A percentile compares a stretch with the other conserved stretches of the same genome.
Conservation (phyloP, 1,139 yeast species). For the Pichia sp. region DNA sequence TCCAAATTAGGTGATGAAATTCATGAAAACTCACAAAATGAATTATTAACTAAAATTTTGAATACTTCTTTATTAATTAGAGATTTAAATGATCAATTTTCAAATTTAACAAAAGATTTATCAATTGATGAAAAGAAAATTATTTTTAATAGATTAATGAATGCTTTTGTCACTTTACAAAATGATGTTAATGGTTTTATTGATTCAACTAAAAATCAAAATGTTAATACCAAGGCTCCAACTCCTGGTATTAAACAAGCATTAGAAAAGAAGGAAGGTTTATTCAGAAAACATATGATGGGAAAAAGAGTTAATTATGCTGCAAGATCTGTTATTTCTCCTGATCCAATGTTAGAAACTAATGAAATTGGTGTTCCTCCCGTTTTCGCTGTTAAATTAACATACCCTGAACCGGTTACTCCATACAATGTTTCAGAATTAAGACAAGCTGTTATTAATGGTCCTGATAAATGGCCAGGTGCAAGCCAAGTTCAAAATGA, state of each 20-base stretch:
- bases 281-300: conserved; percentile 99
- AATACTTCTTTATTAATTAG: conserved; percentile 77
- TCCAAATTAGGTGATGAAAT: conserved; percentile 95
- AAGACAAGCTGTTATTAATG: conserved; percentile 92
- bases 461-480: conserved; percentile 98
- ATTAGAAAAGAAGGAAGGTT: conserved; percentile 96
- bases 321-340: conserved; percentile 98
- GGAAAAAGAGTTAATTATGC: conserved; percentile 99
- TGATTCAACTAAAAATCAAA: conserved; percentile 85
- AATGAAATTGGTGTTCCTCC: conserved; percentile 99
- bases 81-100: conserved; percentile 78
- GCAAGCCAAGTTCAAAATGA: conserved; percentile 95
- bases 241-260: conserved; percentile 97
- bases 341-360: conserved; percentile 97
- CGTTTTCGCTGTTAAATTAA: conserved; percentile 88
- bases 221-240: conserved; percentile 53
- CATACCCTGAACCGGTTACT: conserved; percentile 99
- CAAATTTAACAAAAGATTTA: conserved; percentile 57
- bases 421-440: conserved; percentile 82
- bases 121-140: conserved; percentile 66
- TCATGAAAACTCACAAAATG: conserved; percentile 92
- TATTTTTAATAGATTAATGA: conserved; percentile 85
- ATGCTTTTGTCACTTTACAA: conserved; percentile 88
- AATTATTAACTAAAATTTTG: conserved; percentile 70
- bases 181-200: conserved; percentile 92